Base-by-base conservation (phyloP, 2,329 filamentous ascomycete species). In the Sporothrix inflata region DNA sequence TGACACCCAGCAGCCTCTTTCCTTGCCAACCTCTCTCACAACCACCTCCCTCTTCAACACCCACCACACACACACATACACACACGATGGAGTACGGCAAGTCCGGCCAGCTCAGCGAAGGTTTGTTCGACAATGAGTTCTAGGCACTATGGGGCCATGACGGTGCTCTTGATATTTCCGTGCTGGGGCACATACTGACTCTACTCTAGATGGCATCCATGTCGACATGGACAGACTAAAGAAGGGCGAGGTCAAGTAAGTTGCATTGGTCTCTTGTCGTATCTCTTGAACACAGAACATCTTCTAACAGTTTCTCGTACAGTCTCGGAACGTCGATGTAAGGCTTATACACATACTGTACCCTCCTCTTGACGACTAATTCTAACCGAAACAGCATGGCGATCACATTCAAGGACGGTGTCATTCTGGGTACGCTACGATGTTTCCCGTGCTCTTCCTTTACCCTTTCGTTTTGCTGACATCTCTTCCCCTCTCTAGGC, bases 171-270 rank as follows among this genome's bases (percentile, higher is more conserved):
- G 6, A n/a, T 49, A 14, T 12, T 9, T 21, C 7, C 61, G 70
- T 21, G 53, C 69, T 42, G 19, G 27, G 11, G 11, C 4, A 16
- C 34, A 49, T 57, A 71, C 42, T 49, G 63, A 55, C 57, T 34
- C 21, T 16, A 49, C 14, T 45, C 4, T 38, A 98, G 96, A 99
- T 94, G 96, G 96, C 82, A 98, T 99, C 82, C 96, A 99, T 83
- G 88, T 99, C 78, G 96, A 99, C 81, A 99, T 99, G 96, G 93
- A 98, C 80, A 92, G 96, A 80, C 86, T 99, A 83, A 99, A 99
- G 91, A 96, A 94, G 84, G 96, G 96, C 75, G 96, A 99, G 86
- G 95, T 99, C 82, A 99, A 99, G 94, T 98, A 86, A 85, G 94
- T 85, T 24, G 19, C 34, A n/a, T 11, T 30, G 30, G 7, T 42